These are phyloP conservation scores for Prunus mume DNA, from an alignment of 306 rosid genomes.

Conservation along the genomic window DNA sequence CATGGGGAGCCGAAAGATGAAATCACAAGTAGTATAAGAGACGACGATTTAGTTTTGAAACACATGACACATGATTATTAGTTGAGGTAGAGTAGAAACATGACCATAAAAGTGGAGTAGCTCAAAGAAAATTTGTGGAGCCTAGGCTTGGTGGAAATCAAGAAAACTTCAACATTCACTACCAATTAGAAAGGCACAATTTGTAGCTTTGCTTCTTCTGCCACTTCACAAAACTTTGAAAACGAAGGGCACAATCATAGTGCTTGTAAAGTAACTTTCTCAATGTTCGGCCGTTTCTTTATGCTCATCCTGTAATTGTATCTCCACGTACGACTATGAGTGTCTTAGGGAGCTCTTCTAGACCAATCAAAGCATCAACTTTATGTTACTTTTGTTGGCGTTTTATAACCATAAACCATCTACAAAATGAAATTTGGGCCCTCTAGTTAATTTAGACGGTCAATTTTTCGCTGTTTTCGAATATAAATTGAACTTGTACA, in stretches of 20 bases:
- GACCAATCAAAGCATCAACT: not conserved
- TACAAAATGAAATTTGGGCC: too few species aligned
- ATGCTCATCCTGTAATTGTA: not conserved
- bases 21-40: not conserved
- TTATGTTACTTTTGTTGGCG: not conserved
- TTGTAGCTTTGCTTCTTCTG: not conserved
- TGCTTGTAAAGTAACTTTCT: not conserved
- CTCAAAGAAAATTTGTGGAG: not conserved
- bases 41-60: not conserved
- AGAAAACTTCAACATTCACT: not conserved
- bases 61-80: not conserved
- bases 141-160: not conserved
- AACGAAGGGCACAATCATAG: not conserved
- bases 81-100: not conserved
- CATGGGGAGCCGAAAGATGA: not conserved
- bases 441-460: too few species aligned
- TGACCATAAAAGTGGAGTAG: not conserved
- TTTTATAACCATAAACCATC: too few species aligned
- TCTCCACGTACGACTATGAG: constrained; percentile 4
- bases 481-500: too few species aligned
- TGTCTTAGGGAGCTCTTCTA: constrained; percentile 5
- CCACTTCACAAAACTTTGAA: not conserved
- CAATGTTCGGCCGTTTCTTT: constrained; percentile 8
- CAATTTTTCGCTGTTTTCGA: too few species aligned
- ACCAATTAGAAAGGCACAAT: too few species aligned